A percentile compares a stretch with the other conserved stretches of the same genome.
These are phyloP conservation scores for Ceratocystis lukuohia DNA, from an alignment of 2,329 filamentous ascomycete genomes.

Conservation along the genomic window DNA sequence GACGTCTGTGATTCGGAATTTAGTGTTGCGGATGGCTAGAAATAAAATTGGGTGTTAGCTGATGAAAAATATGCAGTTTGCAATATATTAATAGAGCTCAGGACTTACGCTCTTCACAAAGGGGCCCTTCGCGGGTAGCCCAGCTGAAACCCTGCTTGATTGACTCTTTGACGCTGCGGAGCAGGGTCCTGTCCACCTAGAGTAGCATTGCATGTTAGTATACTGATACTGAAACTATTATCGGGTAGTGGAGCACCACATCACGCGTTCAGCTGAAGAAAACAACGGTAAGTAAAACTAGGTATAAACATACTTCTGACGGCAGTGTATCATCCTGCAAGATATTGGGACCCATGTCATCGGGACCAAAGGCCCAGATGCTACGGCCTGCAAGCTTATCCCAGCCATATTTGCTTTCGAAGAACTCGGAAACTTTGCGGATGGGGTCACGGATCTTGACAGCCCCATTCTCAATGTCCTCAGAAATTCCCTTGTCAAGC, in stretches of 20 bases:
- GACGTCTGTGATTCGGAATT: slow-evolving; percentile 91
- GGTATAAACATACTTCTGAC: slow-evolving; percentile 49
- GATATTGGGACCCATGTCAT: slow-evolving; percentile 89
- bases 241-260: not conserved
- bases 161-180: slow-evolving; percentile 77
- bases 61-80: slow-evolving; percentile 6
- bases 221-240: slow-evolving; percentile 15
- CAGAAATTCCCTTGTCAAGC: slow-evolving; percentile 83
- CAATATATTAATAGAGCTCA: not conserved
- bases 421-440: slow-evolving; percentile 88
- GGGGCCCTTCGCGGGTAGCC: slow-evolving; percentile 85
- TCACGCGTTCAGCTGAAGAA: too few species aligned
- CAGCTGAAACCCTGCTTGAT: slow-evolving; percentile 94
- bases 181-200: slow-evolving; percentile 77
- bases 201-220: slow-evolving; percentile 19
- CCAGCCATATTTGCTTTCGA: slow-evolving; percentile 94
- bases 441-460: slow-evolving; percentile 90
- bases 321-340: slow-evolving; percentile 93
- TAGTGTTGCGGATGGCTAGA: slow-evolving; percentile 85
- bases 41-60: not conserved
- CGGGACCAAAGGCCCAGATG: slow-evolving; percentile 97
- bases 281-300: not conserved
- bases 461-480: slow-evolving; percentile 81
- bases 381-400: slow-evolving; percentile 86
- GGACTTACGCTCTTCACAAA: slow-evolving; percentile 88